Percentiles rank a stretch among this genome's conserved stretches.
Evolutionary conservation across 805 yeast species (phyloP).

Genomic region (Saturnispora kantuleensis): DNA sequence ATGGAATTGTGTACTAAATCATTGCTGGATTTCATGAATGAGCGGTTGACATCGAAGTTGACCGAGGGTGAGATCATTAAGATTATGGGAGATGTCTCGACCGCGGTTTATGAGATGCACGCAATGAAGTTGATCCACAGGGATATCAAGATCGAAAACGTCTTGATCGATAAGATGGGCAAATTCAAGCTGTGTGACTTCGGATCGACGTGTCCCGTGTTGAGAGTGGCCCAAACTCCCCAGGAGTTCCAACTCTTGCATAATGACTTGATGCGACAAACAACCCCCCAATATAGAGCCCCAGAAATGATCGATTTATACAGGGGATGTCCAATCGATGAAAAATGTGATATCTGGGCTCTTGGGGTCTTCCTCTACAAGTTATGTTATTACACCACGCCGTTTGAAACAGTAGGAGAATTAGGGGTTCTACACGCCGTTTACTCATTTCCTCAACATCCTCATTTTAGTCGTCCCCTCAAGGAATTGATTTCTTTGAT

Average conservation of each 20-base stretch:
- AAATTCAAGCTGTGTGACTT: conserved; percentile 85
- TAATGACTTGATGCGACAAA: conserved; percentile 78
- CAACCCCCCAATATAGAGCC: conserved; percentile 91
- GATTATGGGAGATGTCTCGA: conserved; percentile 73
- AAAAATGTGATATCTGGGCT: conserved; percentile 95
- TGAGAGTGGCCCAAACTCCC: conserved; percentile 66
- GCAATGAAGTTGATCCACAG: conserved; percentile 71
- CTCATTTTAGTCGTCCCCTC: conserved; percentile 60
- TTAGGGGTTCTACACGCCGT: conserved; percentile 79
- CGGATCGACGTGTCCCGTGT: conserved; percentile 71
- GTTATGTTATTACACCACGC: conserved; percentile 86
- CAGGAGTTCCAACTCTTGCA: conserved; percentile 67
- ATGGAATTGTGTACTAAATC: conserved; percentile 92
- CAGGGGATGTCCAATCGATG: conserved; percentile 76
- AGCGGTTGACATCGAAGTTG: conserved; percentile 68
- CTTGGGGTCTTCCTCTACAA: conserved; percentile 86
- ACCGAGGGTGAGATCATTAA: conserved; percentile 66
- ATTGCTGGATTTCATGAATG: conserved; percentile 84
- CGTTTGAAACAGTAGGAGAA: conserved; percentile 84
- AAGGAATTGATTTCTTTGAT: conserved; percentile 67
- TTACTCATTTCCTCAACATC: conserved; percentile 63
- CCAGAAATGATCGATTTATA: conserved; percentile 95
- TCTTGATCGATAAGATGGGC: conserved; percentile 60
- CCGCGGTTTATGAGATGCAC: conserved; percentile 84
- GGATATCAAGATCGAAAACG: conserved; percentile 92